Evolutionary conservation across 2,329 filamentous ascomycete genomes (phyloP).

Genomic region (Dendrostoma leiphaemia): DNA sequence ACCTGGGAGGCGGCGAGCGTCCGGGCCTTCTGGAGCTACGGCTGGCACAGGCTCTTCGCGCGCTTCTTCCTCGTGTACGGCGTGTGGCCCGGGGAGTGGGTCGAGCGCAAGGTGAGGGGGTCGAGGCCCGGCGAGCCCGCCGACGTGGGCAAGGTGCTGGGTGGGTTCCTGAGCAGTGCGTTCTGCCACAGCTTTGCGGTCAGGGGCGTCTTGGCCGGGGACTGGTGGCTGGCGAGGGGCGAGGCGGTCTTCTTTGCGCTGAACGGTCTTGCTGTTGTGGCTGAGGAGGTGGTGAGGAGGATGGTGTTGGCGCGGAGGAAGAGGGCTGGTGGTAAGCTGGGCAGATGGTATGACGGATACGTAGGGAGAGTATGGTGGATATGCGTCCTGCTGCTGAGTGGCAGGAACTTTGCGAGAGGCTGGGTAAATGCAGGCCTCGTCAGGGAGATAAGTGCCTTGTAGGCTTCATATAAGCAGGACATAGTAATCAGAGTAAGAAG

Average conservation of each 20-base stretch:
- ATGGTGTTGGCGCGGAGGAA: conserved; percentile 22
- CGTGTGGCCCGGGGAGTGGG: conserved; percentile 42
- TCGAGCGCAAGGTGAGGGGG: conserved; percentile 35
- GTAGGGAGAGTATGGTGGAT: conserved; percentile 41
- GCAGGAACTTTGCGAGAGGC: conserved; percentile 39
- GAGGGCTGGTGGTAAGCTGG: neutral
- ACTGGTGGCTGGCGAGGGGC: conserved; percentile 29
- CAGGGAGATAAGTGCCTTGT: conserved; percentile 21
- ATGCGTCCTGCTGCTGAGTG: conserved; percentile 33
- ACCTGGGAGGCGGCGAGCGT: conserved; percentile 39
- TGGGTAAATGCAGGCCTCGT: conserved; percentile 40
- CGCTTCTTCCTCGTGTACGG: conserved; percentile 42
- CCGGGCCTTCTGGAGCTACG: conserved; percentile 40
- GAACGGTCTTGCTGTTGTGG: conserved; percentile 31
- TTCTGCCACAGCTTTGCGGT: conserved; percentile 40
- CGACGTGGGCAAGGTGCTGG: conserved; percentile 41
- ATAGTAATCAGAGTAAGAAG: neutral
- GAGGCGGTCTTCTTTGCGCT: conserved; percentile 32
- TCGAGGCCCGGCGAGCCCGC: conserved; percentile 32
- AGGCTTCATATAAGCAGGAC: neutral
- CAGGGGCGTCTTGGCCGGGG: conserved; percentile 36
- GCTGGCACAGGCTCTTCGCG: conserved; percentile 43
- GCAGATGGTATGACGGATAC: conserved; percentile 29
- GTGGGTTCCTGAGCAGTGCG: conserved; percentile 38
- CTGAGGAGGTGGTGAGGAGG: conserved; percentile 26